A percentile compares a stretch with the other conserved stretches of the same genome.
Conservation (phyloP, 2,329 filamentous ascomycete genomes). For the Penicillium polonicum region DNA sequence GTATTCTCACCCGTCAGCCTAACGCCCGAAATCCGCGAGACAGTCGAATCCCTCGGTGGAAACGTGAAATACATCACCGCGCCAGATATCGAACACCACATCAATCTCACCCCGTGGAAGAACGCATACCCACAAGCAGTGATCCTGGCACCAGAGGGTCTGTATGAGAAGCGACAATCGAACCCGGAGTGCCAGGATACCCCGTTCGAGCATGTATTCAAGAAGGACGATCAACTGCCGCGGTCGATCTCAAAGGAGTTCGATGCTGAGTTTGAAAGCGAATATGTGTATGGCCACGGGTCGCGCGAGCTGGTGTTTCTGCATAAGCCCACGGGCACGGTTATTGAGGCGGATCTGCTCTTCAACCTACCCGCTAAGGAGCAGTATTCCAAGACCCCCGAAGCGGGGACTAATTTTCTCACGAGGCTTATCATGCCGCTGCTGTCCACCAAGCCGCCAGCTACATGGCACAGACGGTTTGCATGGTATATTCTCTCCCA, state of each 20-base stretch:
- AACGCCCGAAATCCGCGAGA: conserved; percentile 69
- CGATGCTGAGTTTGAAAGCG: conserved; percentile 79
- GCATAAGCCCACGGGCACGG: conserved; percentile 72
- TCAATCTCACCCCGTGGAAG: conserved; percentile 85
- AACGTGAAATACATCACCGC: conserved; percentile 82
- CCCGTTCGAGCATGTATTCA: conserved; percentile 68
- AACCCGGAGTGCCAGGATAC: conserved; percentile 56
- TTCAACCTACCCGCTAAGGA: conserved; percentile 89
- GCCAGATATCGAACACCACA: conserved; percentile 89
- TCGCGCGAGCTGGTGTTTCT: conserved; percentile 89
- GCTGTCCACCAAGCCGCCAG: conserved; percentile 57
- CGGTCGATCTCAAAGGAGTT: conserved; percentile 71
- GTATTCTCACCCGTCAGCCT: conserved; percentile 90
- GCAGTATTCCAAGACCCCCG: conserved; percentile 67
- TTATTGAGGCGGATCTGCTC: conserved; percentile 86
- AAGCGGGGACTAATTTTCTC: conserved; percentile 56
- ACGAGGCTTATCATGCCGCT: conserved; percentile 59
- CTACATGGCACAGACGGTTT: conserved; percentile 76
- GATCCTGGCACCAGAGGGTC: conserved; percentile 77
- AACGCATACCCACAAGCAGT: conserved; percentile 73
- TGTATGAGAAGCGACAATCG: conserved; percentile 75
- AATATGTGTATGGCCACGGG: conserved; percentile 75
- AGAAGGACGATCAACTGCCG: conserved; percentile 51
- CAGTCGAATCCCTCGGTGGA: conserved; percentile 62
- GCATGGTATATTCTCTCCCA: conserved; percentile 71